Percentiles rank a stretch among this genome's conserved stretches.
Conservation (phyloP, 257 asterid species). For the Nicotiana knightiana region DNA sequence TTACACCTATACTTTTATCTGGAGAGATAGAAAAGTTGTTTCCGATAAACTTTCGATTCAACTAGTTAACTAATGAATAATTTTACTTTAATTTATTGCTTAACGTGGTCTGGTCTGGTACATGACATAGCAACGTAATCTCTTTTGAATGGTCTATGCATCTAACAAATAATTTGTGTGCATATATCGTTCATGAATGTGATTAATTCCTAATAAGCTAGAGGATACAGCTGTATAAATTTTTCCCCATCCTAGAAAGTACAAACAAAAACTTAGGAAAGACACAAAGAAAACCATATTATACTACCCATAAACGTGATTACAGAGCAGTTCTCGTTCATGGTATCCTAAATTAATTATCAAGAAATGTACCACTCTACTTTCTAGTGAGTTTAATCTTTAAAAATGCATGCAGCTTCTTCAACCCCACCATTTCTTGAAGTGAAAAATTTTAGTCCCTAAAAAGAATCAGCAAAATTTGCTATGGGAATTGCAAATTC, state of each 20-base stretch:
- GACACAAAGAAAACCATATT: not conserved
- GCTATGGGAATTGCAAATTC: not conserved
- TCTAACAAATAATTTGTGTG: not conserved
- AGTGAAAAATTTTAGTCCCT: not conserved
- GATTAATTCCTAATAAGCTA: not conserved
- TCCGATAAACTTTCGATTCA: too few species aligned
- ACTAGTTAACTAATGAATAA: too few species aligned
- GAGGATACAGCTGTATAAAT: not conserved
- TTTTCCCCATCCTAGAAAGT: not conserved
- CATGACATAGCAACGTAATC: not conserved
- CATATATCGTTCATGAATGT: not conserved
- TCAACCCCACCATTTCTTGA: not conserved
- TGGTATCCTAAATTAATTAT: not conserved
- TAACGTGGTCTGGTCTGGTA: not conserved
- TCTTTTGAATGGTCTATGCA: not conserved
- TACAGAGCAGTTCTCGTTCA: not conserved
- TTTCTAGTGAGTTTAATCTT: not conserved
- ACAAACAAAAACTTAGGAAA: not conserved
- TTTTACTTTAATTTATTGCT: not conserved
- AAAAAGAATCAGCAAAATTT: not conserved
- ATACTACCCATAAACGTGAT: not conserved
- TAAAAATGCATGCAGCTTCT: slow-evolving; percentile 1
- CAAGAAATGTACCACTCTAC: not conserved
- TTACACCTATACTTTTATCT: too few species aligned
- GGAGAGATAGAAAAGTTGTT: too few species aligned